These are phyloP conservation scores for Echria macrotheca DNA, from an alignment of 495 filamentous ascomycete genomes.

Conservation along the genomic window DNA sequence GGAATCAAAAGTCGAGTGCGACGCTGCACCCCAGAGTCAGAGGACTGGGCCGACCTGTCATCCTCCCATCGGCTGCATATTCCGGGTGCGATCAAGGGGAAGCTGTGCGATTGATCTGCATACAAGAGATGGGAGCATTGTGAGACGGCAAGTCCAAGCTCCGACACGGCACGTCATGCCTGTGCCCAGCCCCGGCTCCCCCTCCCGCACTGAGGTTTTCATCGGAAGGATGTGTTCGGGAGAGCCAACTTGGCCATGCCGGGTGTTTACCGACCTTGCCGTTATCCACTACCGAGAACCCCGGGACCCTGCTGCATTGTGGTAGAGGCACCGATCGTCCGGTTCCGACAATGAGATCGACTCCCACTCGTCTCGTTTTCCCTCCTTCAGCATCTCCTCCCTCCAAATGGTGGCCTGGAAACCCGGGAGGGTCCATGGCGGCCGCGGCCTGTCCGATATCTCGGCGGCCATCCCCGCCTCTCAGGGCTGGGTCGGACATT, in stretches of 20 bases:
- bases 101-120: slow-evolving; percentile 15
- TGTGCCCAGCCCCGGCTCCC: slow-evolving; percentile 3
- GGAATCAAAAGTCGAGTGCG: no score
- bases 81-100: neutral
- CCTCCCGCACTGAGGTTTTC: neutral
- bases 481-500: slow-evolving; percentile 2
- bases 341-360: slow-evolving; percentile 25
- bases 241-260: no score
- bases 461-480: slow-evolving; percentile 17
- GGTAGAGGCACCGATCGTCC: slow-evolving; percentile 14
- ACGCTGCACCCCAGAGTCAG: no score
- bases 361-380: slow-evolving; percentile 22
- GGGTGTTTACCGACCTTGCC: no score
- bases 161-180: slow-evolving; percentile 14
- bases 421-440: slow-evolving; percentile 23
- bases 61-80: neutral
- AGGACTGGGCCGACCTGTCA: neutral
- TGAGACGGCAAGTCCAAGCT: slow-evolving; percentile 16
- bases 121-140: slow-evolving; percentile 11
- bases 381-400: slow-evolving; percentile 8
- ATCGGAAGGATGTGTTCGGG: no score
- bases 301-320: slow-evolving; percentile 10
- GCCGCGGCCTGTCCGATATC: slow-evolving; percentile 22
- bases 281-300: no score
- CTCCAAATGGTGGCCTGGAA: slow-evolving; percentile 1